Evolutionary conservation across 2,329 filamentous ascomycete genomes (phyloP), one percentile per base, ranked within the genome.

Genomic region (Venturia carpophila): DNA sequence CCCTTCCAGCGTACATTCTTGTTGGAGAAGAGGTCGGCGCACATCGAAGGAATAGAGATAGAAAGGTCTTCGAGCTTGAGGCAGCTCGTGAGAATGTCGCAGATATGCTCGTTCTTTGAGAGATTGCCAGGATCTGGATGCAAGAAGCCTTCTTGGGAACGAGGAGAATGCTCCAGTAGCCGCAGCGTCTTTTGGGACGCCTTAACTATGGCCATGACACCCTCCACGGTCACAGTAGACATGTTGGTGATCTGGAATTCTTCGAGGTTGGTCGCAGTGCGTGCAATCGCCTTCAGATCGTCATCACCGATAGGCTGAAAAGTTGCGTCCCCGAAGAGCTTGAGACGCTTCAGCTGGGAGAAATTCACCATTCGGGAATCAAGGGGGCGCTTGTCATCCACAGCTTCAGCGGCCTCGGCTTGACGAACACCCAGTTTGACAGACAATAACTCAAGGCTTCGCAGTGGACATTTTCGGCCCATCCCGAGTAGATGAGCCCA

Each of bases 231-330:
- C 68, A 83, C 76, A 64, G 79, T 82, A 21, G 79, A 80, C 63
- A 82, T 78, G 68, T 81, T 81, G 10, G 81, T 82, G 68, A 83
- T 73, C 70, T 83, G 80, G 60, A 84, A 79, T 66, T 81, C 80
- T 67, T 82, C 77, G 27, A 84, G 77, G 60, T 76, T 76, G 1
- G 76, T 80, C 9, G 81, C 81, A 0, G 80, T 83, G 58, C 76
- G 76, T 30, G 82, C 78, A 65, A 84, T 82, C 62, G 76, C 75
- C 45, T 75, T 73, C 37, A 84, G 73, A 68, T 84, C 82, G 3
- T 72, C 71, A 66, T 84, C 81, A 43, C 73, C 78, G 67, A 84
- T 74, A 3, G 81, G 81, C 73, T 79, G 80, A 71, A 82, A 78
- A 52, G 77, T 78, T 7, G 81, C 82, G 71, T 82, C 79, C 65